Conservation (phyloP, 345 rosid genomes). For the Euphorbia lathyris region DNA sequence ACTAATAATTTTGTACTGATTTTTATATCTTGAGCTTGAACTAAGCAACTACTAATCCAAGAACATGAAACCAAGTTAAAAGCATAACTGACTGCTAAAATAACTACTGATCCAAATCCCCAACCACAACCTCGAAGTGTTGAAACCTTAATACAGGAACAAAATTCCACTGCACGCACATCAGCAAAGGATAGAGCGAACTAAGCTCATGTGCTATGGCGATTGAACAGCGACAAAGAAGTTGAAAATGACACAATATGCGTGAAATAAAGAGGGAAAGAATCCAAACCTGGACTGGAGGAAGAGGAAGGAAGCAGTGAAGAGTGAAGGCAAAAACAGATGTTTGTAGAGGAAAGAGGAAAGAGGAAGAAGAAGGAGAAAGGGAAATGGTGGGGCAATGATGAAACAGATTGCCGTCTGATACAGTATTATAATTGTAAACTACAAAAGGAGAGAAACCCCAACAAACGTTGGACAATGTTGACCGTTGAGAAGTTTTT, state of each 20-base stretch:
- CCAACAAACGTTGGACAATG: conserved; percentile 6
- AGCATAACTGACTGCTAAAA: background rate
- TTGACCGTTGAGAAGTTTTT: conserved; percentile 17
- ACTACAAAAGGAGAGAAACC: too few species aligned
- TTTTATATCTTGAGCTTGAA: background rate
- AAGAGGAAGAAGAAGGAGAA: background rate
- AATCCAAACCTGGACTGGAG: conserved; percentile 12
- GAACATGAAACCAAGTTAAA: background rate
- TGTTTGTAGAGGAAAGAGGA: background rate
- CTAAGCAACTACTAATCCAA: conserved; percentile 9
- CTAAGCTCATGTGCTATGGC: too few species aligned
- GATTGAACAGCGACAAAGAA: background rate
- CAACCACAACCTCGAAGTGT: background rate
- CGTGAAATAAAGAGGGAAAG: background rate
- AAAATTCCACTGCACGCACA: conserved; percentile 18
- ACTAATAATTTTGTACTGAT: background rate
- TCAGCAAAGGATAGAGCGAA: conserved; percentile 25
- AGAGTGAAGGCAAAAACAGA: background rate
- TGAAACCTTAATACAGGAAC: conserved; percentile 10
- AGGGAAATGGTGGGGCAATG: background rate
- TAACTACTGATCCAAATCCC: conserved; percentile 10
- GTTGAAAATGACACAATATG: background rate
- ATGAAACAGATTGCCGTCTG: conserved; percentile 21
- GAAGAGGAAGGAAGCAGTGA: background rate
- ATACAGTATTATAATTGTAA: background rate